Conservation (phyloP, 1,139 yeast genomes). For the Kurtzmaniella quercitrusa region DNA sequence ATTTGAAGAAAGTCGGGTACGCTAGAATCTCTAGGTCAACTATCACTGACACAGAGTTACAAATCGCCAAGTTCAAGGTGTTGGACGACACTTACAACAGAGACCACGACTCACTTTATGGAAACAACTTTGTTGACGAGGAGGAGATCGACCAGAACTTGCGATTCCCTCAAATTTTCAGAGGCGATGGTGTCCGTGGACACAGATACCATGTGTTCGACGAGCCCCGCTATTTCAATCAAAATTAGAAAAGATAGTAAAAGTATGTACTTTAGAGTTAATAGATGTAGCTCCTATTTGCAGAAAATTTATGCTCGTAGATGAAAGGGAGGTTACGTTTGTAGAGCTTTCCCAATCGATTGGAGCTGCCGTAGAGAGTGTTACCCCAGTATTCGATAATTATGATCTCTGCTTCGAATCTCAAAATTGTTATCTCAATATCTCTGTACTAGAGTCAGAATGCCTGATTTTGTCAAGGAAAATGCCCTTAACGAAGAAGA, state of each 20-base stretch:
- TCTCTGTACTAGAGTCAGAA: neutral
- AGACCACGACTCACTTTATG: constrained; percentile 39
- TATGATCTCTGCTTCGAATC: no score
- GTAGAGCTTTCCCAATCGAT: no score
- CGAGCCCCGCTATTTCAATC: constrained; percentile 74
- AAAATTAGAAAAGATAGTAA: constrained; percentile 7
- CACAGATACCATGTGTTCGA: constrained; percentile 93
- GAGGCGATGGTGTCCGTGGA: constrained; percentile 93
- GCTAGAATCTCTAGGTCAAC: constrained; percentile 92
- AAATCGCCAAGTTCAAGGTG: constrained; percentile 84
- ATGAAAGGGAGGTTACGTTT: no score
- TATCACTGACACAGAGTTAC: constrained; percentile 94
- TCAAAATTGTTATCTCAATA: no score
- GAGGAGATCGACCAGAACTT: constrained; percentile 54
- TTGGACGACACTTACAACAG: constrained; percentile 41
- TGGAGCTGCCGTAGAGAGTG: no score
- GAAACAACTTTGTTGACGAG: constrained; percentile 54
- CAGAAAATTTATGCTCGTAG: neutral
- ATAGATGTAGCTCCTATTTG: neutral
- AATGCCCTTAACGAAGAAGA: constrained; percentile 4
- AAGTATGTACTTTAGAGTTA: neutral
- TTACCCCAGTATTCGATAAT: no score
- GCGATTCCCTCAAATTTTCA: constrained; percentile 77
- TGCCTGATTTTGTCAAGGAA: constrained; percentile 10
- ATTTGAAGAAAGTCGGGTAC: constrained; percentile 82